Percentiles rank a stretch among this genome's conserved stretches.
phyloP scores from a whole-genome alignment of 208 protist species.

The Acanthamoeba castellanii region DNA sequence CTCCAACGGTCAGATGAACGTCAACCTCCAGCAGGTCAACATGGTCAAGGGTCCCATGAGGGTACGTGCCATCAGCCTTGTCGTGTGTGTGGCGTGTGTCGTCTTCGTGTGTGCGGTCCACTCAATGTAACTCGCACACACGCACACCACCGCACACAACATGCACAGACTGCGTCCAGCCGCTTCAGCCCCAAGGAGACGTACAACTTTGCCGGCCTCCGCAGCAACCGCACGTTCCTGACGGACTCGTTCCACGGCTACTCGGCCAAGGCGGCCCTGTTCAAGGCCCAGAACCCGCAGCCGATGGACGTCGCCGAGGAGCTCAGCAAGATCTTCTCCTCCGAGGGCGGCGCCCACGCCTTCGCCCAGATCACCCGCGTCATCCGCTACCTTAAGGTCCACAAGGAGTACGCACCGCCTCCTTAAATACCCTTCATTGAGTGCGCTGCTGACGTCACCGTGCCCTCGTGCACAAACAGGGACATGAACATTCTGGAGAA shows the following conservation, averaged over 20 bases:
- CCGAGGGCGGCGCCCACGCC: conserved; percentile 4
- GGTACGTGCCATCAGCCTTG: background rate
- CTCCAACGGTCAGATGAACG: conserved; percentile 52
- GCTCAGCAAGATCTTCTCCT: conserved; percentile 42
- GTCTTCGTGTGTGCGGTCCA: no score
- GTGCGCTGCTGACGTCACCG: background rate
- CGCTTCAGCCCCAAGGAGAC: background rate
- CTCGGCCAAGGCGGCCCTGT: conserved; percentile 15
- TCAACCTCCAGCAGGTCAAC: conserved; percentile 18
- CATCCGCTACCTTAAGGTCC: conserved; percentile 68
- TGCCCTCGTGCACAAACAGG: background rate
- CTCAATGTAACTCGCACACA: background rate
- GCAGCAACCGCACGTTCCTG: background rate
- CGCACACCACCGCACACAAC: background rate
- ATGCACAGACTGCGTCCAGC: background rate
- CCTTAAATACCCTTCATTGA: background rate
- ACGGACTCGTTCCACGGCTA: conserved; percentile 44
- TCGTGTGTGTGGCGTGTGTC: background rate
- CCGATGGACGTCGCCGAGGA: background rate
- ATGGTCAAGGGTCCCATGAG: background rate
- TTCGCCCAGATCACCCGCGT: conserved; percentile 45
- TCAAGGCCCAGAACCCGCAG: background rate
- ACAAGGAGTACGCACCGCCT: background rate
- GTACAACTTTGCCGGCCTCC: background rate
- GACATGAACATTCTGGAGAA: background rate